phyloP scores from a whole-genome alignment of 2,329 filamentous ascomycete genomes.

The Pseudogymnoascus sp. region DNA sequence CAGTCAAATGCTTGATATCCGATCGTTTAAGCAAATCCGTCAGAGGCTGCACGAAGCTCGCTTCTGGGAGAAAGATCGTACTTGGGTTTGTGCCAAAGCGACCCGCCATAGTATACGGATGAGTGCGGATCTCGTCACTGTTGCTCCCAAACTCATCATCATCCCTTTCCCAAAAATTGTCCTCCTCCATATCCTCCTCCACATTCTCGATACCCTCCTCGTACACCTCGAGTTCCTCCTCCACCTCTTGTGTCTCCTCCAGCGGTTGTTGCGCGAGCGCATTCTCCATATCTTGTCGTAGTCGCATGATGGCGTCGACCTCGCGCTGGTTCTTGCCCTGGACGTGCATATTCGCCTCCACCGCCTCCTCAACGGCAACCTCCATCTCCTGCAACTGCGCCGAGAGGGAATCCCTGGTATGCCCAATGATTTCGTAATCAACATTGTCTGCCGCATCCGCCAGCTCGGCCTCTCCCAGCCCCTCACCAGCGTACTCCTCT shows the following conservation, averaged over 20 bases:
- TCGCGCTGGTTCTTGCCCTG: slow-evolving; percentile 26
- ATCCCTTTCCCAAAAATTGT: slow-evolving; percentile 13
- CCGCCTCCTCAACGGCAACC: slow-evolving; percentile 27
- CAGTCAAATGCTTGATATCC: slow-evolving; percentile 64
- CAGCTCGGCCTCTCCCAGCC: slow-evolving; percentile 25
- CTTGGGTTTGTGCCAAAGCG: slow-evolving; percentile 64
- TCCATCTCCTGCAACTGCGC: slow-evolving; percentile 19
- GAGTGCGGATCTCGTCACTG: slow-evolving; percentile 46
- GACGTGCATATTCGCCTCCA: slow-evolving; percentile 18
- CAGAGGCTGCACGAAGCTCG: slow-evolving; percentile 62
- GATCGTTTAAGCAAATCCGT: slow-evolving; percentile 56
- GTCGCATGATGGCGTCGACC: slow-evolving; percentile 23
- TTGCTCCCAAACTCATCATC: slow-evolving; percentile 13
- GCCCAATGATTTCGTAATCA: slow-evolving; percentile 10
- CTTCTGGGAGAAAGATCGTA: slow-evolving; percentile 65
- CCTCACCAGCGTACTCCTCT: slow-evolving; percentile 15
- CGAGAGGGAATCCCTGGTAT: slow-evolving; percentile 4
- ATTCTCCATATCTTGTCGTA: slow-evolving; percentile 26
- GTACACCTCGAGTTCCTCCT: slow-evolving; percentile 19
- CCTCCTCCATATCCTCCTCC: slow-evolving; percentile 23
- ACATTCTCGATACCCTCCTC: slow-evolving; percentile 14
- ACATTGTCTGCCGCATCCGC: slow-evolving; percentile 26
- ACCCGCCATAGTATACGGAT: slow-evolving; percentile 66
- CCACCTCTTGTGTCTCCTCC: slow-evolving; percentile 19
- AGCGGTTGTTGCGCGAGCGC: slow-evolving; percentile 19